These are phyloP conservation scores for Argentina anserina DNA, from an alignment of 306 rosid species.

Conservation along the genomic window DNA sequence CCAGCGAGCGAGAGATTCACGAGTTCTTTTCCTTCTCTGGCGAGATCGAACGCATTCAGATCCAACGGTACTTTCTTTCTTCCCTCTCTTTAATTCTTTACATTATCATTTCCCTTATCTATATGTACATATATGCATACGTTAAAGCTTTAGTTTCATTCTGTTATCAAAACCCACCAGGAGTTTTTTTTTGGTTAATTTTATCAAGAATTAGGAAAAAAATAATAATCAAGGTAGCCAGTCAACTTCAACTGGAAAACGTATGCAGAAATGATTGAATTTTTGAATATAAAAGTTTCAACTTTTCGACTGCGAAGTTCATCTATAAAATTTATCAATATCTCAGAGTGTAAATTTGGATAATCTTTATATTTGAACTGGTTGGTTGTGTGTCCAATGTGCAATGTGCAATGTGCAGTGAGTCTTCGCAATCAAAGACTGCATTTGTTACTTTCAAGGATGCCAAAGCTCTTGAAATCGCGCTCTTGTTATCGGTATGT, in stretches of 20 bases:
- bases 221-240: background rate
- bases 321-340: too few species aligned
- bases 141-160: too few species aligned
- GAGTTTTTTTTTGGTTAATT: background rate
- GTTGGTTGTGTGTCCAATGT: conserved; percentile 28
- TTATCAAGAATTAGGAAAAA: background rate
- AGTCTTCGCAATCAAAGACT: conserved; percentile 62
- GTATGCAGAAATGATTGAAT: too few species aligned
- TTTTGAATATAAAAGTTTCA: too few species aligned
- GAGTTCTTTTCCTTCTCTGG: conserved; percentile 94
- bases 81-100: background rate
- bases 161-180: conserved; percentile 1
- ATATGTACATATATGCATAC: too few species aligned
- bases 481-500: conserved; percentile 74
- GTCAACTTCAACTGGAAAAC: too few species aligned
- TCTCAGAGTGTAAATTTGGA: background rate
- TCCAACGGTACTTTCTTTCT: conserved; percentile 42
- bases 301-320: too few species aligned
- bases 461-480: conserved; percentile 91
- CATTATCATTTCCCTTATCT: too few species aligned
- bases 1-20: conserved; percentile 87
- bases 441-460: conserved; percentile 93
- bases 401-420: conserved; percentile 85
- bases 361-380: background rate
- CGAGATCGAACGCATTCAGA: conserved; percentile 79